Percentiles rank a stretch among this genome's conserved stretches.
These are phyloP conservation scores for Dictyostelium citrinum DNA, from an alignment of 78 protist genomes.

Conservation along the genomic window DNA sequence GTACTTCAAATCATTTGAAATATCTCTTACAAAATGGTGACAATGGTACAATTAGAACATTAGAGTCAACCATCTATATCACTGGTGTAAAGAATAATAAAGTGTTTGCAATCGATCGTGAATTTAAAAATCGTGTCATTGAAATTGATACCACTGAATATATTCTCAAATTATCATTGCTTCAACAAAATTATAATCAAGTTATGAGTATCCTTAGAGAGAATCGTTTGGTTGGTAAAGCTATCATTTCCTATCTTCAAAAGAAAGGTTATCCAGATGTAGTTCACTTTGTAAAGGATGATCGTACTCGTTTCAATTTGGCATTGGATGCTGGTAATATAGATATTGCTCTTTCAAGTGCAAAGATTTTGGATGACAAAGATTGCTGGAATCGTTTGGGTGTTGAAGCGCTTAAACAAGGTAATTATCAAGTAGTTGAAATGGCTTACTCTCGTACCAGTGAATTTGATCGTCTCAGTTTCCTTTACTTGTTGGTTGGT, in stretches of 20 bases:
- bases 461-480: constrained; percentile 91
- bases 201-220: constrained; percentile 88
- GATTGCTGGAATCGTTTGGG: constrained; percentile 94
- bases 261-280: constrained; percentile 87
- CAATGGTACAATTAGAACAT: constrained; percentile 94
- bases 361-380: constrained; percentile 87
- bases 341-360: constrained; percentile 91
- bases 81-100: constrained; percentile 71
- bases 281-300: constrained; percentile 96
- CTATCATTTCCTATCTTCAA: constrained; percentile 96
- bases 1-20: constrained; percentile 97
- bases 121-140: constrained; percentile 81
- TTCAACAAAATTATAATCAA: constrained; percentile 80
- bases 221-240: constrained; percentile 86
- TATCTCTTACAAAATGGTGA: constrained; percentile 94
- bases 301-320: constrained; percentile 91
- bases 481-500: constrained; percentile 97
- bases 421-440: constrained; percentile 96
- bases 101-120: constrained; percentile 93
- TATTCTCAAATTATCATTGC: constrained; percentile 92
- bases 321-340: constrained; percentile 98
- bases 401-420: constrained; percentile 93
- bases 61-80: constrained; percentile 94
- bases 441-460: constrained; percentile 91
- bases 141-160: constrained; percentile 93